These are phyloP conservation scores for Prunus armeniaca DNA, from an alignment of 306 rosid genomes.

Conservation along the genomic window DNA sequence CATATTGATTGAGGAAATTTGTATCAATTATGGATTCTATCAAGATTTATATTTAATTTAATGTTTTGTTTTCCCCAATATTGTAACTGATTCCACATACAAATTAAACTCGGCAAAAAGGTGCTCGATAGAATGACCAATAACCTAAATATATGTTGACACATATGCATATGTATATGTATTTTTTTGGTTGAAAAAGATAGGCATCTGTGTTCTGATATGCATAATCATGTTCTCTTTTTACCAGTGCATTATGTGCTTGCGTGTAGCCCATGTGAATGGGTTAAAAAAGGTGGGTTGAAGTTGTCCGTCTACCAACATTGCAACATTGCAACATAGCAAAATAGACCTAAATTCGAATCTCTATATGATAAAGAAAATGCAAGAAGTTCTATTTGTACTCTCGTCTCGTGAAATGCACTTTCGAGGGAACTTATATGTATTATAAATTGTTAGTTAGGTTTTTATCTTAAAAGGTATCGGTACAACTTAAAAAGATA, in stretches of 20 bases:
- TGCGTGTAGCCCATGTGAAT: slow-evolving; percentile 19
- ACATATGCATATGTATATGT: too few relatives aligned
- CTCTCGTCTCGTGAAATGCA: not conserved
- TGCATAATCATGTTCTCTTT: slow-evolving; percentile 1
- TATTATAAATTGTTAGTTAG: too few relatives aligned
- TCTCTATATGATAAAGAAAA: not conserved
- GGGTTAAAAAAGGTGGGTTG: slow-evolving; percentile 24
- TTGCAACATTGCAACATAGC: not conserved
- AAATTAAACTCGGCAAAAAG: not conserved
- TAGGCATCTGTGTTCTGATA: not conserved
- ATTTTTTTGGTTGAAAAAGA: too few relatives aligned
- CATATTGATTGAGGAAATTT: too few relatives aligned
- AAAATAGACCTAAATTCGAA: not conserved
- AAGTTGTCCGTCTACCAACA: slow-evolving; percentile 30
- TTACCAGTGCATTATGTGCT: not conserved
- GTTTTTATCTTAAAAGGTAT: not conserved
- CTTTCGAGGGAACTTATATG: not conserved
- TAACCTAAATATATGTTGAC: slow-evolving; percentile 1
- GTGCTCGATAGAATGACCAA: not conserved
- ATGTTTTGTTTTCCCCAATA: not conserved
- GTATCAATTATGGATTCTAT: too few relatives aligned
- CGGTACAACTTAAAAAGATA: not conserved
- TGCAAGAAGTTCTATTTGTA: too few relatives aligned
- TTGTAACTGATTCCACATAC: not conserved
- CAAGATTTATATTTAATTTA: too few relatives aligned